Conservation (phyloP, 345 rosid genomes). For the Firmiana major region DNA sequence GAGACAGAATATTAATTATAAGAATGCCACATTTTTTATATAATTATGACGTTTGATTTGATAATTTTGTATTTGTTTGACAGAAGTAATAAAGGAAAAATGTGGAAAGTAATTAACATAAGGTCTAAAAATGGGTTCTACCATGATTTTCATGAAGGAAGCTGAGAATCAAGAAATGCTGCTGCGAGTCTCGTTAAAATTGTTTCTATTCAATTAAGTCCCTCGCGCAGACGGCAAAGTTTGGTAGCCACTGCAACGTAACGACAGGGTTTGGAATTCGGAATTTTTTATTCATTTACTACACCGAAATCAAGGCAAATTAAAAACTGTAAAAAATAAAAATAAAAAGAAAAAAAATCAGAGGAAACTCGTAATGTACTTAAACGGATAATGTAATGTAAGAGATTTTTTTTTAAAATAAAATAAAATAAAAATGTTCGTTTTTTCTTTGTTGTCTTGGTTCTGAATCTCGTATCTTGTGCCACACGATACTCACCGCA, state of each 20-base stretch:
- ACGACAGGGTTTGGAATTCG: slow-evolving; percentile 24
- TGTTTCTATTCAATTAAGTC: background rate
- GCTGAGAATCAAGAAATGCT: background rate
- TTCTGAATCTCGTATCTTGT: background rate
- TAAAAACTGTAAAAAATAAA: slow-evolving; percentile 9
- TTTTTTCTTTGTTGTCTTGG: background rate
- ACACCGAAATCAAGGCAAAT: slow-evolving; percentile 43
- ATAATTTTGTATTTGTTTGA: background rate
- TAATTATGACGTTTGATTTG: too few relatives aligned
- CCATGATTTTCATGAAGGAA: background rate
- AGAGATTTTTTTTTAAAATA: background rate
- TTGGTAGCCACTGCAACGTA: slow-evolving; percentile 22
- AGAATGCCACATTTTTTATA: background rate
- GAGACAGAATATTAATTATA: background rate
- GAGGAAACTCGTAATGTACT: background rate
- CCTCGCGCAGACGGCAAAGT: slow-evolving; percentile 18
- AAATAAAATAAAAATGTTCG: background rate
- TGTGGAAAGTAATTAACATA: background rate
- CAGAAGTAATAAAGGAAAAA: background rate
- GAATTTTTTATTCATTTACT: slow-evolving; percentile 28
- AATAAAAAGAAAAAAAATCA: background rate
- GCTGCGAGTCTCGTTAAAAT: background rate
- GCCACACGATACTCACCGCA: slow-evolving; percentile 22
- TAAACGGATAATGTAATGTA: background rate
- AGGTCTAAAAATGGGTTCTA: background rate